Evolutionary conservation across 2,329 filamentous ascomycete genomes (phyloP).

Genomic region (Claviceps citrina): DNA sequence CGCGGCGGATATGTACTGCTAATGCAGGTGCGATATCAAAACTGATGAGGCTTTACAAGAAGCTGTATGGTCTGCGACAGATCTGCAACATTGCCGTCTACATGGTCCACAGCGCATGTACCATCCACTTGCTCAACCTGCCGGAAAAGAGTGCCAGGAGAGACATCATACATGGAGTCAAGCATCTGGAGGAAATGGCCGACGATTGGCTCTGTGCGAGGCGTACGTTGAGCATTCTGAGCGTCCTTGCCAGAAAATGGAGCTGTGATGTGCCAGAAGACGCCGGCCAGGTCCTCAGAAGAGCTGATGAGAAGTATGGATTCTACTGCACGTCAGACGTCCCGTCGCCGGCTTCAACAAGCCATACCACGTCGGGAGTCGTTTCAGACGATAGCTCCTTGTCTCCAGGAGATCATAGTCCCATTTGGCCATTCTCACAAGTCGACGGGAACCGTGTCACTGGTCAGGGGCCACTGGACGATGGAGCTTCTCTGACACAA

Average conservation of each 20-base stretch:
- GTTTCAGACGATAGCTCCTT: slow-evolving; percentile 15
- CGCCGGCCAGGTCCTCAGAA: slow-evolving; percentile 56
- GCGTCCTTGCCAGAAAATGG: slow-evolving; percentile 78
- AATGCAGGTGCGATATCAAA: slow-evolving; percentile 85
- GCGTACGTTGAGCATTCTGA: slow-evolving; percentile 71
- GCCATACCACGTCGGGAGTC: slow-evolving; percentile 16
- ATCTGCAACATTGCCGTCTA: slow-evolving; percentile 96
- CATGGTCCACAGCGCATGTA: slow-evolving; percentile 86
- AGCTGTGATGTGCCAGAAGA: slow-evolving; percentile 75
- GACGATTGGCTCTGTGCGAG: slow-evolving; percentile 88
- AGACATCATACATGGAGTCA: slow-evolving; percentile 81
- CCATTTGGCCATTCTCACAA: slow-evolving; percentile 19
- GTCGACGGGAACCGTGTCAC: slow-evolving; percentile 10
- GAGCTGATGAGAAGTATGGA: slow-evolving; percentile 69
- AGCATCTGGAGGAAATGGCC: slow-evolving; percentile 86
- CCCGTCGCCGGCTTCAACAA: slow-evolving; percentile 33
- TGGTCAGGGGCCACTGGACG: slow-evolving; percentile 4
- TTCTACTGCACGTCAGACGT: slow-evolving; percentile 48
- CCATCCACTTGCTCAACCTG: slow-evolving; percentile 82
- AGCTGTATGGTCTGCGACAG: slow-evolving; percentile 75
- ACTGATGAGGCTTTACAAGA: slow-evolving; percentile 85
- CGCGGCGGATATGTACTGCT: slow-evolving; percentile 77
- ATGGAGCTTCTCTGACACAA: slow-evolving; percentile 7
- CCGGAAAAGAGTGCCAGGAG: slow-evolving; percentile 81
- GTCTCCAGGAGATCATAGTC: slow-evolving; percentile 18